These are phyloP conservation scores for Aeschynomene evenia DNA, from an alignment of 306 rosid species.

Conservation along the genomic window DNA sequence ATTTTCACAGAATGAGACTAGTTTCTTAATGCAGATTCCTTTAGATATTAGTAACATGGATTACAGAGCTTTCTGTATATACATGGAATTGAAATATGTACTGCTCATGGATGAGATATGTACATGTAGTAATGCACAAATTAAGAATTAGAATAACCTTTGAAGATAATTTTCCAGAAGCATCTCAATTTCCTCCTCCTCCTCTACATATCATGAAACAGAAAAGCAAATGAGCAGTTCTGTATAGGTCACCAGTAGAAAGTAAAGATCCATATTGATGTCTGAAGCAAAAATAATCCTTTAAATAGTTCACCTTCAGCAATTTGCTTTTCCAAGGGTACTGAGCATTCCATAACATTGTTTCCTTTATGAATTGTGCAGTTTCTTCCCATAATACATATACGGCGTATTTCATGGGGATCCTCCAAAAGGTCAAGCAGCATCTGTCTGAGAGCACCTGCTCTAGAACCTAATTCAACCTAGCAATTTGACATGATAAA, in stretches of 20 bases:
- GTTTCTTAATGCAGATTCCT: conserved; percentile 24
- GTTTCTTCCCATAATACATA: conserved; percentile 89
- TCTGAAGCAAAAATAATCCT: conserved; percentile 22
- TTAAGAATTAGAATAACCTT: conserved; percentile 61
- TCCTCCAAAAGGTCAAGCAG: conserved; percentile 94
- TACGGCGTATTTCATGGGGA: conserved; percentile 80
- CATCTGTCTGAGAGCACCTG: conserved; percentile 96
- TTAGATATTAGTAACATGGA: conserved; percentile 10
- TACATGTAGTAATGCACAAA: conserved; percentile 13
- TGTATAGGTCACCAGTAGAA: neutral
- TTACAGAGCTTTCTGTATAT: conserved; percentile 6
- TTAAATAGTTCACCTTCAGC: conserved; percentile 66
- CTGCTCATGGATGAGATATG: neutral
- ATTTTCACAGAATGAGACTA: conserved; percentile 11
- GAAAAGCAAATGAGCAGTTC: conserved; percentile 22
- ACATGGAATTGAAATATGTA: neutral
- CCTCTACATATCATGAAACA: conserved; percentile 61
- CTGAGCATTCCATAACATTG: conserved; percentile 64
- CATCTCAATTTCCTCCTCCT: conserved; percentile 99
- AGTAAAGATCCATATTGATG: conserved; percentile 14
- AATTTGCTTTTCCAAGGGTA: conserved; percentile 77
- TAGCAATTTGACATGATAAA: conserved; percentile 35
- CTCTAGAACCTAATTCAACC: conserved; percentile 97
- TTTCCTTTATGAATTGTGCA: conserved; percentile 63
- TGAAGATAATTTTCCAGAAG: conserved; percentile 97